These are phyloP conservation scores for Pochonia chlamydosporia DNA, from an alignment of 2,329 filamentous ascomycete species.

Conservation along the genomic window DNA sequence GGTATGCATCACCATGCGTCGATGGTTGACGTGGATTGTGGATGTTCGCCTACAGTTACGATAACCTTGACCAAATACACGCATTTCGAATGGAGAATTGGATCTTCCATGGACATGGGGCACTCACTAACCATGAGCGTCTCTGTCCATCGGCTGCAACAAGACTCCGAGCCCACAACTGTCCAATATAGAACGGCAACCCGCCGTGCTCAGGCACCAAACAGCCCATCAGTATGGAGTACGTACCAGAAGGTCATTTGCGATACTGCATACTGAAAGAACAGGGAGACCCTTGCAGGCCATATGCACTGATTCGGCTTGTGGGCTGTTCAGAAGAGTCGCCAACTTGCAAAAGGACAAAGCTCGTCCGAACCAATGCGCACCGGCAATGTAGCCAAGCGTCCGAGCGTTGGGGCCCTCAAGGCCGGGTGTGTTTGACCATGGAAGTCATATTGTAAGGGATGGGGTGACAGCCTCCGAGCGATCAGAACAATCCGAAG, in stretches of 20 bases:
- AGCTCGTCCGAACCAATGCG: background rate
- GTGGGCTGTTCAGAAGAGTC: background rate
- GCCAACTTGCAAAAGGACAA: background rate
- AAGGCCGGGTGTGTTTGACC: background rate
- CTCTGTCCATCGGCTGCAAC: background rate
- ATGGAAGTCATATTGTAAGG: background rate
- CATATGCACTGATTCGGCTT: background rate
- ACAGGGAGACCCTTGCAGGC: background rate
- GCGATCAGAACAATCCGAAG: background rate
- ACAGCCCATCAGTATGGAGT: background rate
- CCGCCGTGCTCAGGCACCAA: background rate
- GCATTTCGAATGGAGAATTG: background rate
- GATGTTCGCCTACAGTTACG: background rate
- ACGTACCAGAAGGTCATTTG: background rate
- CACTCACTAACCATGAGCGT: background rate
- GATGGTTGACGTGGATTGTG: background rate
- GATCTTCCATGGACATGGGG: background rate
- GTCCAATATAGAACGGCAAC: background rate
- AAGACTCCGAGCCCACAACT: background rate
- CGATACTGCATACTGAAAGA: background rate
- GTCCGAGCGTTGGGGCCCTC: constrained; percentile 1
- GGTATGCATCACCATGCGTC: background rate
- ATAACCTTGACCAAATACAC: background rate
- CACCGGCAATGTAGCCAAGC: background rate
- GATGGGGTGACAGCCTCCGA: background rate